Evolutionary conservation across 2,329 filamentous ascomycete genomes (phyloP).

Genomic region (Pseudophaeomoniella oleicola): DNA sequence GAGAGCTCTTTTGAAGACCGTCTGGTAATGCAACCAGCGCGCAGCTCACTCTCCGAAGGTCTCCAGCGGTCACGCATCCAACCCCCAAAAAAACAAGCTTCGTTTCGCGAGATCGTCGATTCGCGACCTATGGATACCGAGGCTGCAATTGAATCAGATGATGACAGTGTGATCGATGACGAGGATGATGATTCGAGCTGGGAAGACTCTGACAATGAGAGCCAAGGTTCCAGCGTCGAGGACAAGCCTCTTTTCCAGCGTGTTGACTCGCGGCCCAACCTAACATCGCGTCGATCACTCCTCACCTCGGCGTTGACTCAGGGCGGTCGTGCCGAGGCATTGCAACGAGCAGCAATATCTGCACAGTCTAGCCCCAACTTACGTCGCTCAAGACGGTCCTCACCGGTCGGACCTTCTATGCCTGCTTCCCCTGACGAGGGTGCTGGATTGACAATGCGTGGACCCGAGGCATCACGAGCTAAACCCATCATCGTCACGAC

Average conservation of each 20-base stretch:
- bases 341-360: slow-evolving; percentile 47
- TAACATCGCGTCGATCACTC: slow-evolving; percentile 74
- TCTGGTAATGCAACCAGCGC: slow-evolving; percentile 37
- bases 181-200: slow-evolving; percentile 45
- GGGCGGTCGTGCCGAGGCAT: slow-evolving; percentile 53
- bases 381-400: slow-evolving; percentile 45
- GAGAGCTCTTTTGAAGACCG: slow-evolving; percentile 57
- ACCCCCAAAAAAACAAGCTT: slow-evolving; percentile 56
- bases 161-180: slow-evolving; percentile 65
- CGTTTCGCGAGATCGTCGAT: slow-evolving; percentile 64
- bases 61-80: slow-evolving; percentile 31
- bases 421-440: slow-evolving; percentile 44
- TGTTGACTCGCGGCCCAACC: slow-evolving; percentile 73
- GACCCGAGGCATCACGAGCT: slow-evolving; percentile 51
- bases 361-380: slow-evolving; percentile 28
- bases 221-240: slow-evolving; percentile 67
- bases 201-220: slow-evolving; percentile 61
- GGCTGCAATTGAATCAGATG: slow-evolving; percentile 45
- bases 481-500: slow-evolving; percentile 69
- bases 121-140: slow-evolving; percentile 51
- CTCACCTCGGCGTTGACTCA: slow-evolving; percentile 82
- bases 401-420: slow-evolving; percentile 52
- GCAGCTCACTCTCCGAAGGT: slow-evolving; percentile 40
- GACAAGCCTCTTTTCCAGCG: slow-evolving; percentile 74
- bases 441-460: slow-evolving; percentile 47